Base-by-base conservation (phyloP, 768 basidiomycete genomes). In the Naematelia encephala region DNA sequence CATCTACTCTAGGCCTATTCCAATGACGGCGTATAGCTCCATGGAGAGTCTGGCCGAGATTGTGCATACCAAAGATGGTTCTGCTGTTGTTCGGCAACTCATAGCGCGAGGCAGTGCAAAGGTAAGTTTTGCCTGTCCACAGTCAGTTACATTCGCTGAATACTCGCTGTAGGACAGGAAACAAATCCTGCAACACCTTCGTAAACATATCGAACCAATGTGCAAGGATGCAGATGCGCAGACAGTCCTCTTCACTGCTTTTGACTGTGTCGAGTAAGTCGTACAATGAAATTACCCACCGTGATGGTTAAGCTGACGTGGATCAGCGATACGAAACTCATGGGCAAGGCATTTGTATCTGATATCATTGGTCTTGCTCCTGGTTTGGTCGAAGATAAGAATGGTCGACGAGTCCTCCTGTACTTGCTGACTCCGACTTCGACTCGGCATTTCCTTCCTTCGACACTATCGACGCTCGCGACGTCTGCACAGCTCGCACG, bases 41-140 rank as follows among this genome's bases (percentile, higher is more conserved):
- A 86, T 90, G 62, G 91, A 94, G 43, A 82, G 87, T 19, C 80
- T 94, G 5, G 87, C 91, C 0, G 92, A 96, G 72, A 89, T 94
- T 82, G 90, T 92, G 0, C 92, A 97, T 69, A 97, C 92, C 14
- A 90, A 85, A 70, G 89, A 94, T 66, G 92, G 92, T 19, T 89
- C 90, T 59, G 85, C 89, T 21, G 86, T 84, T 25, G 91, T 89
- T 2, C 85, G 92, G 44, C 87, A 91, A 62, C 89, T 96, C 74
- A 81, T 94, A 34, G 89, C 87, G 0, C 82, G 83, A 45, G 90
- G 90, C 3, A 84, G 82, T 12, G 90, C 92, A 3, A 97, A 96
- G 80, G 88, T 86, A 54, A 19, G 73, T 67, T 42, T 21, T 3
- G 13, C n/a, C 10, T 14, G n/a, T n/a, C 5, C n/a, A 19, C 27